phyloP scores from a whole-genome alignment of 2,329 filamentous ascomycete genomes.

The Cercospora janseana region DNA sequence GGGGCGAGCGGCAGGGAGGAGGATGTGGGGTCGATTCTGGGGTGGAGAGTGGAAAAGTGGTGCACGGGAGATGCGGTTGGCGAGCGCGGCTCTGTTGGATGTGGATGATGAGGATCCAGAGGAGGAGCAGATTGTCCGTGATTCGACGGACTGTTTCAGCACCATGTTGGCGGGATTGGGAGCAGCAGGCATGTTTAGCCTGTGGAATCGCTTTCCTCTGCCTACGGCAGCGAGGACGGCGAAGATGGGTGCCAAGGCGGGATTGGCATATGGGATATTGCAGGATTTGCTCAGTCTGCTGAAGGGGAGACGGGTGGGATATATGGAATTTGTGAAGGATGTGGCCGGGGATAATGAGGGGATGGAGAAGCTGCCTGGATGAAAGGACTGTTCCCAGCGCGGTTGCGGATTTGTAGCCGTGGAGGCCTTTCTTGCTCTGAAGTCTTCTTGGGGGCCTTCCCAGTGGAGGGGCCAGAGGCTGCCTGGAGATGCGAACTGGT shows the following conservation, averaged over 20 bases:
- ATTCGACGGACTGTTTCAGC: conserved; percentile 69
- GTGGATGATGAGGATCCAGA: conserved; percentile 19
- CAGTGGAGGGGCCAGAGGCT: too few relatives aligned
- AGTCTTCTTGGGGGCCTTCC: too few relatives aligned
- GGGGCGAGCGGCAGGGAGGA: conserved; percentile 62
- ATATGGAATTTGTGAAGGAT: conserved; percentile 61
- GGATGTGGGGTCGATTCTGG: conserved; percentile 40
- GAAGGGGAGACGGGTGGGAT: conserved; percentile 70
- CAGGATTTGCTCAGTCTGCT: conserved; percentile 72
- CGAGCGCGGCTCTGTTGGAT: conserved; percentile 43
- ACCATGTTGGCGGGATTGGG: conserved; percentile 80
- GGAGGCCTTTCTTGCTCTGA: too few relatives aligned
- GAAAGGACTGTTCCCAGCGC: too few relatives aligned
- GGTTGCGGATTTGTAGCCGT: too few relatives aligned
- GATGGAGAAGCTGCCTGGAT: background rate
- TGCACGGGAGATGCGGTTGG: conserved; percentile 36
- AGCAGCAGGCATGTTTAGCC: conserved; percentile 81
- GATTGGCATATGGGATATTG: conserved; percentile 73
- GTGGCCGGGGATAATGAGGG: background rate
- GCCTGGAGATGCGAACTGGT: too few relatives aligned
- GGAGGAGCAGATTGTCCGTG: conserved; percentile 43
- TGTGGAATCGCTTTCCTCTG: conserved; percentile 78
- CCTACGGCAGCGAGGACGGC: conserved; percentile 63
- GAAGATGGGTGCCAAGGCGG: conserved; percentile 73
- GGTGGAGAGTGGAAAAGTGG: conserved; percentile 33